A percentile compares a stretch with the other conserved stretches of the same genome.
These are phyloP conservation scores for Penicillium carneum DNA, from an alignment of 2,329 filamentous ascomycete species.

Conservation along the genomic window DNA sequence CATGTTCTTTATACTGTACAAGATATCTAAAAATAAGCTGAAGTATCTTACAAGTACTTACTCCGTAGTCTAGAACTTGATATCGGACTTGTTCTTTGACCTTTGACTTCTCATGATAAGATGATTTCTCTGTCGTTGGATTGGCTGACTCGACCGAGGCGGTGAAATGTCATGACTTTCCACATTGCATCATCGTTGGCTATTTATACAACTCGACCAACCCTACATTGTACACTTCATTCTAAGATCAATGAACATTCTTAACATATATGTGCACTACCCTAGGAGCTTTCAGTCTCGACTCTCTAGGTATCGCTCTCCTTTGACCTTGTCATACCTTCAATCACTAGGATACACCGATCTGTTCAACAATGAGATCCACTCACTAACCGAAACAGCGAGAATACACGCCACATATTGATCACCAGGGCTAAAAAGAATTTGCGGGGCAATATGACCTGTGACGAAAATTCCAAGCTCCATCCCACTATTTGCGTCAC, in stretches of 20 bases:
- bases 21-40: neutral
- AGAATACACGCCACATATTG: slow-evolving; percentile 9
- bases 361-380: slow-evolving; percentile 14
- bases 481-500: neutral
- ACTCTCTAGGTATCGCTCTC: neutral
- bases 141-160: slow-evolving; percentile 28
- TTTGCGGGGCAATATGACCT: slow-evolving; percentile 17
- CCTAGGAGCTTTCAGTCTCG: too few relatives aligned
- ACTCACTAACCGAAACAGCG: slow-evolving; percentile 13
- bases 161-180: slow-evolving; percentile 30
- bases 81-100: neutral
- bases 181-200: slow-evolving; percentile 30
- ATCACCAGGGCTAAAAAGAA: slow-evolving; percentile 7
- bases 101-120: neutral
- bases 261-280: neutral
- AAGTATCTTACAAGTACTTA: neutral
- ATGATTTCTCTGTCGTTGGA: slow-evolving; percentile 24
- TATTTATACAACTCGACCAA: neutral
- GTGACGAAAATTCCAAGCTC: neutral
- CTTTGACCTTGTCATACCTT: neutral
- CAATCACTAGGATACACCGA: neutral
- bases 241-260: neutral
- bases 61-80: neutral
- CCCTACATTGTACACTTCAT: neutral
- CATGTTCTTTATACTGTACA: neutral